These are phyloP conservation scores for Poterioochromonas sp. DNA, from an alignment of 352 stramenopile species.

Conservation along the genomic window DNA sequence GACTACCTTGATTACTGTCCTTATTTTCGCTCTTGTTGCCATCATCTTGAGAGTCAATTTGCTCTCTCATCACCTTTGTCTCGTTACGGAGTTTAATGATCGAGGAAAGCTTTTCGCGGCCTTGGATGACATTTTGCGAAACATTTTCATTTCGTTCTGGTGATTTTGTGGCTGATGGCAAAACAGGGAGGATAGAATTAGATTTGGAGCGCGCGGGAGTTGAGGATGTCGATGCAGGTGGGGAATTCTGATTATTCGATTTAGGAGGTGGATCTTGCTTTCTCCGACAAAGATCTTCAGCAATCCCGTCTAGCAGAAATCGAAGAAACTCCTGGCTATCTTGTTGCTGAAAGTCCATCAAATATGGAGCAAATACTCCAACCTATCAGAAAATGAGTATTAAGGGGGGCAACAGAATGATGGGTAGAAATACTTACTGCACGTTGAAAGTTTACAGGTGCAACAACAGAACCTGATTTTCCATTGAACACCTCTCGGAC, in stretches of 20 bases:
- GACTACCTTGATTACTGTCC: not conserved
- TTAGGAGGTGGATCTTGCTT: too few relatives aligned
- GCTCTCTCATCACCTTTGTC: slow-evolving; percentile 55
- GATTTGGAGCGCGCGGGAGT: too few relatives aligned
- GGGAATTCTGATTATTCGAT: too few relatives aligned
- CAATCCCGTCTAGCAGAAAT: slow-evolving; percentile 76
- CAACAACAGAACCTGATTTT: not conserved
- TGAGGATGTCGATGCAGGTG: too few relatives aligned
- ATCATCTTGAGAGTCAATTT: not conserved
- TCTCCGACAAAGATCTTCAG: slow-evolving; percentile 68
- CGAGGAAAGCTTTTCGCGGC: slow-evolving; percentile 45
- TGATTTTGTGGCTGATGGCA: too few relatives aligned
- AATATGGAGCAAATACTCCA: slow-evolving; percentile 64
- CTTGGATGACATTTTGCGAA: slow-evolving; percentile 51
- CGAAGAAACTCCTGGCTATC: slow-evolving; percentile 82
- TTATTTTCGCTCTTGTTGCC: not conserved
- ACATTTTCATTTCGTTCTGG: too few relatives aligned
- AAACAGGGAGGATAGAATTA: too few relatives aligned
- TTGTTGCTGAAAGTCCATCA: slow-evolving; percentile 74
- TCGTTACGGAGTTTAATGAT: slow-evolving; percentile 49
- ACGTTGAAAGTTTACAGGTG: slow-evolving; percentile 6
- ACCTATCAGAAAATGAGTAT: slow-evolving; percentile 53
- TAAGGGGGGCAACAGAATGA: not conserved
- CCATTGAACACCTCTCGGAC: not conserved
- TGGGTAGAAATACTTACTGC: not conserved